Base-by-base conservation (phyloP, 2,329 filamentous ascomycete species). In the Lasiodiplodia theobromae region DNA sequence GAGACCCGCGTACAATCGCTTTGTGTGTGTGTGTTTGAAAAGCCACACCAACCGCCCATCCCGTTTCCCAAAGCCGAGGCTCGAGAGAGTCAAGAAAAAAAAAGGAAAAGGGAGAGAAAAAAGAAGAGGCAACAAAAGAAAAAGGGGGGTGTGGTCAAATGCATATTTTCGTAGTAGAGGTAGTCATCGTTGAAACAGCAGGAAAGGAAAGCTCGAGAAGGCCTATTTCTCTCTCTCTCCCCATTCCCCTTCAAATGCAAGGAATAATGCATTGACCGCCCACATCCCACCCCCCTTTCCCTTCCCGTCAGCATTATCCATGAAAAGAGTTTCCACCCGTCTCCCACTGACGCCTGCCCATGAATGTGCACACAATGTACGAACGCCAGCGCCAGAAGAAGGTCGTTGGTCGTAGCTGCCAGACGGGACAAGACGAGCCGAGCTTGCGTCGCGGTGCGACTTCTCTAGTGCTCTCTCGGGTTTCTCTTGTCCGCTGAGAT, bases 311-410 rank as follows among this genome's bases (percentile, higher is more conserved):
- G 18, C 21, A 25, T 28, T 34, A 62, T 44, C 25, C 11, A 31
- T 31, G 40, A 34, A 31, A 6, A 40, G 25, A 28, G 28, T 28
- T 28, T 28, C 28, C 28, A n/a, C 28, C 40, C 57, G 31, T 34
- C 57, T 44, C 57, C 23, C 49, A 21, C 57, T 62, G 57, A 62
- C 57, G 57, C 57, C 57, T 62, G 31, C 23, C 57, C 57, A 62
- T 49, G 40, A 54, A 38, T 34, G 21, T 53, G 31, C 49, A 54
- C 49, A 54, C 53, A 28, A 56, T 52, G 49, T 54, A 34, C 63
- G n/a, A 66, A 47, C 21, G 63, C 49, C 63, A 51, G 52, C 49
- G 21, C 49, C 49, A 53, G 44, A 54, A 54, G 34, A 54, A 63
- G 40, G 25, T 49, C 8, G 8, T 65, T 8, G 40, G 63, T 62